Conservation (phyloP, 305 asterid species). For the Fraxinus floribunda region DNA sequence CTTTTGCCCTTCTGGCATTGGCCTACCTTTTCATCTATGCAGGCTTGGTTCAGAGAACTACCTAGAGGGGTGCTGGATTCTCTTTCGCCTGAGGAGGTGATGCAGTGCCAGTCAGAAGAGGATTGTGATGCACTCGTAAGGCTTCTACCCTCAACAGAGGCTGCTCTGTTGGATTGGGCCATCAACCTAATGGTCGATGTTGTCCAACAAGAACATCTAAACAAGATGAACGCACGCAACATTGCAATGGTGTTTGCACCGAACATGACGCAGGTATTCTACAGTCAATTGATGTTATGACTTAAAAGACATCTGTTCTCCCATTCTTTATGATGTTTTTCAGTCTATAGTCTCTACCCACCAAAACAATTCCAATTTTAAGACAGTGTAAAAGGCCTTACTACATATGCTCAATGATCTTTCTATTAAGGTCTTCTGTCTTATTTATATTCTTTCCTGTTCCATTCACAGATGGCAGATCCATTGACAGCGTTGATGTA, state of each 20-base stretch:
- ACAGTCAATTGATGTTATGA: neutral
- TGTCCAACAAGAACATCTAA: conserved; percentile 70
- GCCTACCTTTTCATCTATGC: conserved; percentile 18
- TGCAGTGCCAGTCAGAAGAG: conserved; percentile 84
- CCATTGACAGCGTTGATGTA: conserved; percentile 96
- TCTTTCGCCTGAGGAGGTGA: conserved; percentile 84
- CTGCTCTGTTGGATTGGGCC: conserved; percentile 90
- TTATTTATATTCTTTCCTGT: neutral
- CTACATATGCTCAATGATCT: neutral
- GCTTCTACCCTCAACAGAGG: conserved; percentile 77
- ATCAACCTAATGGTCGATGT: conserved; percentile 92
- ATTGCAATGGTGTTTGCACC: conserved; percentile 99
- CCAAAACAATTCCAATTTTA: neutral
- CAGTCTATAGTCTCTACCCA: neutral
- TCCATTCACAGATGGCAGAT: conserved; percentile 75
- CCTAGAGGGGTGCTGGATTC: conserved; percentile 88
- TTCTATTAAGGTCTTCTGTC: neutral
- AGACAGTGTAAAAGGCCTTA: neutral
- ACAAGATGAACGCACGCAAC: conserved; percentile 94
- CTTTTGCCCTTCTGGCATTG: conserved; percentile 8
- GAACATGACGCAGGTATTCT: conserved; percentile 86
- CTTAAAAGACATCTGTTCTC: neutral
- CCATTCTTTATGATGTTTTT: neutral
- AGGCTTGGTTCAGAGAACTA: conserved; percentile 99
- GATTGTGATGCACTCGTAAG: conserved; percentile 68